Percentiles rank a stretch among this genome's conserved stretches.
phyloP scores from a whole-genome alignment of 23 red algal genomes.

The Cyanidiococcus yangmingshanensis region DNA sequence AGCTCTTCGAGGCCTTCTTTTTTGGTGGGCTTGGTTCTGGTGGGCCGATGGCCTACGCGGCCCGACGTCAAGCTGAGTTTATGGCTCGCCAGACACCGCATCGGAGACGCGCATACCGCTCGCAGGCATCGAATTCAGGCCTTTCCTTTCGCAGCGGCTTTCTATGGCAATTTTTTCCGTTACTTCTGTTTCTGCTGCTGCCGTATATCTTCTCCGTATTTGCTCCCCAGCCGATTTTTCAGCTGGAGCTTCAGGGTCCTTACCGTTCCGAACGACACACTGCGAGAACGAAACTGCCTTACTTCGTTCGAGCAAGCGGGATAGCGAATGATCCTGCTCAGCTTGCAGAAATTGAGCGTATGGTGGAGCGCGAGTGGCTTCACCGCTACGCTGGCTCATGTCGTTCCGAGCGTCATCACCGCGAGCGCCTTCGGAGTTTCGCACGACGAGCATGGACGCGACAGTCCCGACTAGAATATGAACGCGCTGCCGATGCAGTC shows the following conservation, averaged over 20 bases:
- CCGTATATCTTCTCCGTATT: background rate
- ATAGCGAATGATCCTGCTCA: background rate
- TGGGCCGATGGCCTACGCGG: background rate
- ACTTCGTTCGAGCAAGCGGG: background rate
- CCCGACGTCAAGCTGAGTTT: background rate
- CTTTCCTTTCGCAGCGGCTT: background rate
- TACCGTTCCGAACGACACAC: background rate
- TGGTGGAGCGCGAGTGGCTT: constrained; percentile 5
- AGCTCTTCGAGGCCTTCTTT: constrained; percentile 19
- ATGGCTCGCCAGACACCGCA: background rate
- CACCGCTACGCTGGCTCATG: background rate
- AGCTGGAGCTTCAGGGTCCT: background rate
- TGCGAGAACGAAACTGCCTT: background rate
- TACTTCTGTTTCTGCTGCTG: background rate
- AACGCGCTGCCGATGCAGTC: background rate
- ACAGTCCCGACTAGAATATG: background rate
- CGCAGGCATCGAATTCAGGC: background rate
- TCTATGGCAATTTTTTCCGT: background rate
- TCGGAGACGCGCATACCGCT: background rate
- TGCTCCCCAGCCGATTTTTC: background rate
- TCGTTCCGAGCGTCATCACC: background rate
- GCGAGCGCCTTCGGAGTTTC: background rate
- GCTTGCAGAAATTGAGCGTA: background rate
- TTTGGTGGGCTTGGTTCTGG: background rate
- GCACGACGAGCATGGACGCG: constrained; percentile 6